Percentiles rank a stretch among this genome's conserved stretches.
phyloP scores from a whole-genome alignment of 495 filamentous ascomycete genomes.

The Letharia lupina region DNA sequence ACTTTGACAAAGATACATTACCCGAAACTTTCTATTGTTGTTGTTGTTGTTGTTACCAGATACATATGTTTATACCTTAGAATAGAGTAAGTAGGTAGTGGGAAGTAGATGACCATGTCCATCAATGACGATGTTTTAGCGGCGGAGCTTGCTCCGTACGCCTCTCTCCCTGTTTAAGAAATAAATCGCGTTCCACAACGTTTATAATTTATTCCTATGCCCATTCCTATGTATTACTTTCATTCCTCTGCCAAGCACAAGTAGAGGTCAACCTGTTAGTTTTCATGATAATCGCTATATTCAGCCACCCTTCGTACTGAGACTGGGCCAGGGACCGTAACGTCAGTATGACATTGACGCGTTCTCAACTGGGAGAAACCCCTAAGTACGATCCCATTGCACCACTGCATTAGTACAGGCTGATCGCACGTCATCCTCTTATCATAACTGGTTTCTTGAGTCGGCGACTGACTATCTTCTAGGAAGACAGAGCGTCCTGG shows the following conservation, averaged over 20 bases:
- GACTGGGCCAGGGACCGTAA: background rate
- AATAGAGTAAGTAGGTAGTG: background rate
- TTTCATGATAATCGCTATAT: background rate
- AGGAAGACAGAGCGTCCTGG: constrained; percentile 52
- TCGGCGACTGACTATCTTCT: constrained; percentile 14
- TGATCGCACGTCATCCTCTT: background rate
- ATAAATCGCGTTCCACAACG: background rate
- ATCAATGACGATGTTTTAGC: background rate
- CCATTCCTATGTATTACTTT: background rate
- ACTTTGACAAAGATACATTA: background rate
- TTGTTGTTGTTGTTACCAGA: background rate
- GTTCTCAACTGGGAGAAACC: constrained; percentile 44
- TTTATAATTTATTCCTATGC: background rate
- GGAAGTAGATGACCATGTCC: background rate
- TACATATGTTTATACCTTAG: too few relatives aligned
- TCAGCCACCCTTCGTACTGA: background rate
- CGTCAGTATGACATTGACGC: constrained; percentile 37
- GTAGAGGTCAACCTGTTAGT: background rate
- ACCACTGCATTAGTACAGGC: background rate
- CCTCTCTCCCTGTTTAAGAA: background rate
- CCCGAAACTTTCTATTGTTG: background rate
- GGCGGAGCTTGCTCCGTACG: background rate
- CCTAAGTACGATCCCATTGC: constrained; percentile 23
- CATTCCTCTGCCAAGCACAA: background rate
- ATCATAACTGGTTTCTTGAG: background rate